phyloP scores from a whole-genome alignment of 345 rosid genomes.

The Rubroshorea leprosula region DNA sequence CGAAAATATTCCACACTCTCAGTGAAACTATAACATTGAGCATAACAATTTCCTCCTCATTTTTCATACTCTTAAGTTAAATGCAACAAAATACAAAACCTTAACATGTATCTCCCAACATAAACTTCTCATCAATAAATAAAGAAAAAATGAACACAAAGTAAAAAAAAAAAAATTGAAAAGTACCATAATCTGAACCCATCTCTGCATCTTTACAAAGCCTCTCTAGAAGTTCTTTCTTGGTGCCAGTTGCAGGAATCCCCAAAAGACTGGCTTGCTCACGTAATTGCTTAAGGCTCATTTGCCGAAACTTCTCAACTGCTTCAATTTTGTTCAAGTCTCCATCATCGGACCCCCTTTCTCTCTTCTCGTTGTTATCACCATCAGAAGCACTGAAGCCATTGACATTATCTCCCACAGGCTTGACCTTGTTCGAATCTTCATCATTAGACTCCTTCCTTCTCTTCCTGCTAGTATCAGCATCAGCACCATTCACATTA shows the following conservation, averaged over 20 bases:
- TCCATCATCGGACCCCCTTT: constrained; percentile 32
- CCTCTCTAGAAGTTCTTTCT: constrained; percentile 58
- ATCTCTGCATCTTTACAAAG: constrained; percentile 37
- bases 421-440: constrained; percentile 36
- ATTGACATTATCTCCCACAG: constrained; percentile 7
- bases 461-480: constrained; percentile 31
- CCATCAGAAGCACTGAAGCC: background rate
- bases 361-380: constrained; percentile 34
- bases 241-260: constrained; percentile 51
- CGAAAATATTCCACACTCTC: background rate
- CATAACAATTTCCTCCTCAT: no score
- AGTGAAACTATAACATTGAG: background rate
- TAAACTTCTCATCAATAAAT: background rate
- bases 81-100: no score
- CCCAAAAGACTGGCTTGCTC: constrained; percentile 56
- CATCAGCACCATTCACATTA: background rate
- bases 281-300: constrained; percentile 68
- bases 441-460: constrained; percentile 35
- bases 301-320: constrained; percentile 40
- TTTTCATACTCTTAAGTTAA: background rate
- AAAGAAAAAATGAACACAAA: background rate
- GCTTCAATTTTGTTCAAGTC: constrained; percentile 41
- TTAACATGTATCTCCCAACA: background rate
- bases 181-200: constrained; percentile 12
- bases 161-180: background rate